Base-by-base conservation (phyloP, 768 basidiomycete genomes). In the Collybia sordida region DNA sequence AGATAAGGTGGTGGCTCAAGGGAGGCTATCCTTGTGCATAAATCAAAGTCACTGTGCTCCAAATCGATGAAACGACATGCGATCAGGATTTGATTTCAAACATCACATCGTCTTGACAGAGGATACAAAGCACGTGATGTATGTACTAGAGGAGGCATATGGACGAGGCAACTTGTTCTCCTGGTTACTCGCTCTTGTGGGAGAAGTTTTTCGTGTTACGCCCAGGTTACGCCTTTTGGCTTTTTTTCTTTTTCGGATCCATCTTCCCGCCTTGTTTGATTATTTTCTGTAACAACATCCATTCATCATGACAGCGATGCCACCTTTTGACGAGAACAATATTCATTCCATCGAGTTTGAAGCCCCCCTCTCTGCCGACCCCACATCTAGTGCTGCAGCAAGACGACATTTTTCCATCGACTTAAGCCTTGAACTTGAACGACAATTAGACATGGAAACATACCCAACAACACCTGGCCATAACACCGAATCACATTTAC, bases 371-470 rank as follows among this genome's bases (percentile, higher is more conserved):
- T 70, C 61, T n/a, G 45, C 59, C 37, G 58, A 61, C 50, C 31
- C 31, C 31, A 46, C 39, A 21, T 28, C 47, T 39, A 47, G 47
- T 42, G 45, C 57, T 43, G 53, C 45, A 15, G 61, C 64, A 45
- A 62, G 59, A 49, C 65, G 64, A 46, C 77, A 71, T 39, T 79
- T 75, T 55, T 89, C 88, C 24, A 89, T 91, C 62, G 90, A 93
- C 68, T 79, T 89, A 52, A 81, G 81, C 42, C 78, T 93, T 53
- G 88, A 89, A 58, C 81, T 93, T 54, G 90, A 93, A 63, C 82
- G 79, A 45, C 83, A 90, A 67, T 79, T 93, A 35, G 75, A 83
- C 39, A 74, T 77, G 61, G 88, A 88, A 43, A 81, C 81, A 3
- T 74, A 71, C 1, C 79, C 81, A 3, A 72, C 79, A 1, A 76